phyloP scores from a whole-genome alignment of 2,329 filamentous ascomycete genomes.

The Tolypocladium capitatum region DNA sequence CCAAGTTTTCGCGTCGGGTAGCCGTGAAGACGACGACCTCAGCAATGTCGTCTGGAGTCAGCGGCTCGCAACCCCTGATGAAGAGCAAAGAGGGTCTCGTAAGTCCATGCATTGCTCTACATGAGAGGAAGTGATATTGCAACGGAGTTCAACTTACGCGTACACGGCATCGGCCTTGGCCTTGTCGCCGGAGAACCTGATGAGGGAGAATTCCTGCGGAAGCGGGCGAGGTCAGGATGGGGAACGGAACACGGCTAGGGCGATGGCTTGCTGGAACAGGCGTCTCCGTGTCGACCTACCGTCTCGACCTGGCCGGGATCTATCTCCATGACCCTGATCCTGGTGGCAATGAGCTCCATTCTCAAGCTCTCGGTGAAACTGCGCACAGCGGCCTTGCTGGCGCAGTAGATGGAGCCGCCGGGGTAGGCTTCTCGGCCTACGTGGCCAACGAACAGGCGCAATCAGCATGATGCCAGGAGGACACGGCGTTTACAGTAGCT shows the following conservation, averaged over 20 bases:
- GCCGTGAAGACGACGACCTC: constrained; percentile 81
- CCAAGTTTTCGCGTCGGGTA: constrained; percentile 76
- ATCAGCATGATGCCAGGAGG: not conserved
- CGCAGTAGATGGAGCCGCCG: constrained; percentile 84
- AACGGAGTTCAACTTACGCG: constrained; percentile 39
- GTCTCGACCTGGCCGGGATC: constrained; percentile 92
- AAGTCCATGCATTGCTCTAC: not conserved
- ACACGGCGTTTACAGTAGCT: not conserved
- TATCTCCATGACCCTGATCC: constrained; percentile 74
- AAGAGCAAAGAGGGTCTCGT: not conserved
- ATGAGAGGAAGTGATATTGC: not conserved
- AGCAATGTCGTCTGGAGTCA: constrained; percentile 83
- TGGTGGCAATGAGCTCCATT: constrained; percentile 67
- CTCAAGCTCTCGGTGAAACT: constrained; percentile 73
- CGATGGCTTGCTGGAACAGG: not conserved
- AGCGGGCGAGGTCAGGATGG: constrained; percentile 2
- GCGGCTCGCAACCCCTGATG: constrained; percentile 57
- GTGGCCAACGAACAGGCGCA: not conserved
- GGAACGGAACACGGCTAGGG: not conserved
- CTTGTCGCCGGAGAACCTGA: constrained; percentile 82
- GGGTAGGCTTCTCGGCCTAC: constrained; percentile 65
- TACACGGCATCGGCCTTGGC: constrained; percentile 83
- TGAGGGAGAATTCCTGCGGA: constrained; percentile 66
- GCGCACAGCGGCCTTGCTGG: constrained; percentile 78
- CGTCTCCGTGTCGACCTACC: constrained; percentile 23